Conservation (phyloP, 2,329 filamentous ascomycete genomes). For the Sarocladiaceae sp. region DNA sequence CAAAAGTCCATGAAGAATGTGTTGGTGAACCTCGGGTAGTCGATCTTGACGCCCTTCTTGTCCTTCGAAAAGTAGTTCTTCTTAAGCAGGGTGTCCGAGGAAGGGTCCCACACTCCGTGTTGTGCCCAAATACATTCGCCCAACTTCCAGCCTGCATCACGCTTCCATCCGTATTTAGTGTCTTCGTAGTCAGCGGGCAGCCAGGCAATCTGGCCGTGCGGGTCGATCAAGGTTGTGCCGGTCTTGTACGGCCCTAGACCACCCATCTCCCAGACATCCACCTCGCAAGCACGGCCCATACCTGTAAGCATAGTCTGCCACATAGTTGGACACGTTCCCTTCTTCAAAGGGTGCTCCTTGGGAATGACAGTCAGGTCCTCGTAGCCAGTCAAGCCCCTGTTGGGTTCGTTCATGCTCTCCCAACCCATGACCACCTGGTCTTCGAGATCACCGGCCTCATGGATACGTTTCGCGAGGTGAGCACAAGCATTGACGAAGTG, state of each 20-base stretch:
- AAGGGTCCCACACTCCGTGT: slow-evolving; percentile 89
- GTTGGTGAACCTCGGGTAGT: slow-evolving; percentile 86
- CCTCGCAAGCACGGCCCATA: slow-evolving; percentile 84
- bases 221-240: slow-evolving; percentile 78
- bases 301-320: slow-evolving; percentile 92
- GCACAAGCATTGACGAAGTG: slow-evolving; percentile 80
- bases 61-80: slow-evolving; percentile 87
- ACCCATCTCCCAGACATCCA: slow-evolving; percentile 91
- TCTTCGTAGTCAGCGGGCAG: slow-evolving; percentile 80
- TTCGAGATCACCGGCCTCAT: slow-evolving; percentile 85
- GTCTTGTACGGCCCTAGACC: slow-evolving; percentile 88
- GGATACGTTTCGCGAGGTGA: slow-evolving; percentile 78
- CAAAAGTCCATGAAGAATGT: slow-evolving; percentile 88
- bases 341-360: slow-evolving; percentile 82
- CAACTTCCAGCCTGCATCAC: slow-evolving; percentile 82
- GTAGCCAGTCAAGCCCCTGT: slow-evolving; percentile 80
- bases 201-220: slow-evolving; percentile 82
- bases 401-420: slow-evolving; percentile 96
- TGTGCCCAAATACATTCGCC: slow-evolving; percentile 97
- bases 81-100: slow-evolving; percentile 68
- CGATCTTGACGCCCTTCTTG: slow-evolving; percentile 70
- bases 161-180: slow-evolving; percentile 81
- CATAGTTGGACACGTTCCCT: slow-evolving; percentile 87
- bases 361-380: slow-evolving; percentile 79
- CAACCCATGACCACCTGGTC: slow-evolving; percentile 87